Evolutionary conservation across 129 eudicot genomes (phyloP), one percentile per base, ranked within the genome.

Genomic region (Artemisia tridentata): DNA sequence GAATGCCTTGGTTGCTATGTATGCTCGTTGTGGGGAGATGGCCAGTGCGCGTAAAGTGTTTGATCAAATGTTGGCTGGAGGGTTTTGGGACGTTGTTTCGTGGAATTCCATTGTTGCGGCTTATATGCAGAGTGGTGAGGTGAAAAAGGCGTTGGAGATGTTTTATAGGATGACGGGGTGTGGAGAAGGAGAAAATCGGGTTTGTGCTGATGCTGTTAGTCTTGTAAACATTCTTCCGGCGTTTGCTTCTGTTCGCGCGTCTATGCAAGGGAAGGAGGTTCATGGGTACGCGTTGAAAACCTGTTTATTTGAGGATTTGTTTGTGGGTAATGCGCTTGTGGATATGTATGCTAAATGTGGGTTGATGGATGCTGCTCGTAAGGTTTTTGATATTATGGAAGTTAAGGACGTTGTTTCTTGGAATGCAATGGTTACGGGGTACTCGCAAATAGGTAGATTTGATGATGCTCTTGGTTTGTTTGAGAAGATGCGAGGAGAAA

Each of bases 271-370:
- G 5, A 85, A 75, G 82, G 83, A 88, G 72, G 80, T 77, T 56
- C 97, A 88, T 70, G 84, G 80, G 46, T 85, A 82, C 51, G 88
- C 88, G 2, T 19, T 91, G 15, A 78, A 83, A 61, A 80, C 75
- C 4, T 70, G 66, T 11, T 70, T 91, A 3, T 4, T 56, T 18
- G 74, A 82, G 45, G 96, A 91, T 84, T 70, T 88, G 47, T 91
- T 86, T 60, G 90, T 88, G 48, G 96, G 96, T 23, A 91, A 91
- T 69, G 96, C 90, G 0, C 9, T 88, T 15, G 88, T 91, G 1
- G 96, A 91, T 69, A 83, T 88, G 97, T 91, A 91, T 69, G 92
- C 90, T 1, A 88, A 91, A 73, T 88, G 96, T 69, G 92, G 80
- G 50, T 67, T 83, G 27, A 78, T 88, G 88, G 92, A 88, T 55